Evolutionary conservation across 371 early-diverging fungal genomes (phyloP), one percentile per base, ranked within the genome.

Genomic region (Mortierella sp.): DNA sequence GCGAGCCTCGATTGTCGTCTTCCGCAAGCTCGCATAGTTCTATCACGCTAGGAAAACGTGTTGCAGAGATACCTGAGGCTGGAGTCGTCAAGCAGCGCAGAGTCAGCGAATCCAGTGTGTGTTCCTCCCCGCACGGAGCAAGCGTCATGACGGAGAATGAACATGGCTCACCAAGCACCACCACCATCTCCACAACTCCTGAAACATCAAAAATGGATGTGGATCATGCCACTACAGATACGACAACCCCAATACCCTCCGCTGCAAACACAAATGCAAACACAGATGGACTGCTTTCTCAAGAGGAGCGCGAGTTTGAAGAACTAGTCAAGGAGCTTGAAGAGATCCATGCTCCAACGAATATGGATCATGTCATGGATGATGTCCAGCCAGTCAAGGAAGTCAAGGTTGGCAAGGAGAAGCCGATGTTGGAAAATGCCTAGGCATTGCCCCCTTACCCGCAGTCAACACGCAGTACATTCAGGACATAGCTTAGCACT

Each of bases 51-150:
- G 65, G 67, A 31, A 73, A 73, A 30, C 67, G 73, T n/a, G 67
- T 67, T 30, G 73, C 73, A 9, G 73, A 73, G 39, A 44, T 66
- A 43, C 67, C 67, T 6, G 67, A 58, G 19, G 49, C 66, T 9
- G 31, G 48, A 1, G 55, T 48, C 52, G 63, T 58, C 23, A 73
- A 73, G 41, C 73, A 73, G 42, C 51, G 73, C 23, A 66, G 60
- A 32, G 61, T 73, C 37, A 73, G 73, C 47, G 63, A 67, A 32
- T 32, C 54, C 34, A 59, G 31, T 9, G 49, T 58, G 8, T 55
- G 58, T 1, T 39, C 67, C 1, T 59, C 62, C n/a, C n/a, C n/a
- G n/a, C n/a, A n/a, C 62, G 56, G 3, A 24, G 41, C 14, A 47
- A 32, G n/a, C n/a, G n/a, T n/a, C n/a, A n/a, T n/a, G n/a, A 8